Conservation (phyloP, 371 early-diverging fungal species). For the Rhizopus delemar region DNA sequence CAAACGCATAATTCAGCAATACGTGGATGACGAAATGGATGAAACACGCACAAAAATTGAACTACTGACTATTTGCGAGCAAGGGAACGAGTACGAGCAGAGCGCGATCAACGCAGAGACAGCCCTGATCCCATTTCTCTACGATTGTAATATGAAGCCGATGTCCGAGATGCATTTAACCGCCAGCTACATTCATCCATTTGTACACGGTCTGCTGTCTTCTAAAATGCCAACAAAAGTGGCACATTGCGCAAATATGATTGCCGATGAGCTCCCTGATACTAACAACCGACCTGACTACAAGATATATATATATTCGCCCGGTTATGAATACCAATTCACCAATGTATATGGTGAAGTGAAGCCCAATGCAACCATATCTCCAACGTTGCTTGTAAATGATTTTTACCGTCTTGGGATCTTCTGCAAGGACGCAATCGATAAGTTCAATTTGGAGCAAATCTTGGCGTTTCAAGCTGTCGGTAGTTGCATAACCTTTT, state of each 20-base stretch:
- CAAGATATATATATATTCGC: slow-evolving; percentile 8
- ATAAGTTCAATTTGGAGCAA: slow-evolving; percentile 13
- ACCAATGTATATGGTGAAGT: slow-evolving; percentile 14
- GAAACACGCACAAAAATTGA: slow-evolving; percentile 11
- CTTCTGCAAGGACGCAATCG: slow-evolving; percentile 10
- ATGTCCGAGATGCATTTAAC: slow-evolving; percentile 28
- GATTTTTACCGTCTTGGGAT: slow-evolving; percentile 9
- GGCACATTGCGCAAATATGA: slow-evolving; percentile 12
- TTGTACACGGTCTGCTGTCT: slow-evolving; percentile 15
- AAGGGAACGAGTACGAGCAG: slow-evolving; percentile 1
- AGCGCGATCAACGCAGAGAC: slow-evolving; percentile 6
- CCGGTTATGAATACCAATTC: slow-evolving; percentile 9
- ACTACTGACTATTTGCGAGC: slow-evolving; percentile 6
- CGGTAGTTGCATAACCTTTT: slow-evolving; percentile 15
- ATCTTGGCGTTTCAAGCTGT: slow-evolving; percentile 10
- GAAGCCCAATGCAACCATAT: slow-evolving; percentile 6
- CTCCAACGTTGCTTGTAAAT: slow-evolving; percentile 13
- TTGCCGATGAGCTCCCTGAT: slow-evolving; percentile 2
- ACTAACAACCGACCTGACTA: slow-evolving; percentile 13
- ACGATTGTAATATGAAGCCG: slow-evolving; percentile 25
- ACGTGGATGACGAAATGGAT: slow-evolving; percentile 5
- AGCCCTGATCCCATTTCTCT: slow-evolving; percentile 21
- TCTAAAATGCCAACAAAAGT: slow-evolving; percentile 14
- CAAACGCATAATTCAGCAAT: slow-evolving; percentile 7
- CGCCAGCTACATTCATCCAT: slow-evolving; percentile 24